A percentile compares a stretch with the other conserved stretches of the same genome.
These are phyloP conservation scores for Nowakowskiella sp. DNA, from an alignment of 192 early-diverging fungal genomes.

Conservation along the genomic window DNA sequence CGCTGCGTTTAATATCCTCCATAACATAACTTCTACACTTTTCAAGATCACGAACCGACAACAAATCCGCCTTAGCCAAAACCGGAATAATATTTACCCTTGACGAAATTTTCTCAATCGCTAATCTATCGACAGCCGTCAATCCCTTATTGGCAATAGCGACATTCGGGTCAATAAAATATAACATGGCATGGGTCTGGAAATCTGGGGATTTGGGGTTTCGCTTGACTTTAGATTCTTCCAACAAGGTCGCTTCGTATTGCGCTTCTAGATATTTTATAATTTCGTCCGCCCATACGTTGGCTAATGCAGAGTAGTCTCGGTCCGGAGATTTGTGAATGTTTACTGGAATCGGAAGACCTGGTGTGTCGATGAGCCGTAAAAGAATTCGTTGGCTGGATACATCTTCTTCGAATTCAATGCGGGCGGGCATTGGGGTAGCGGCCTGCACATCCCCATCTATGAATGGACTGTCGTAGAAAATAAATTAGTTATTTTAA, in stretches of 20 bases:
- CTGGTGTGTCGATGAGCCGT: constrained; percentile 44
- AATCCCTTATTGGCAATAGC: constrained; percentile 29
- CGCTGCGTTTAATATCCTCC: constrained; percentile 21
- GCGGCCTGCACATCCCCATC: constrained; percentile 25
- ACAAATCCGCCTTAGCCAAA: constrained; percentile 34
- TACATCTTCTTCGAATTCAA: constrained; percentile 29
- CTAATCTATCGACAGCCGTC: constrained; percentile 28
- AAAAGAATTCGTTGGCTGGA: constrained; percentile 27
- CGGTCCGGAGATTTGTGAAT: constrained; percentile 20
- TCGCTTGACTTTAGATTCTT: constrained; percentile 49
- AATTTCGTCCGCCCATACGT: constrained; percentile 15
- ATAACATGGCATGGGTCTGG: constrained; percentile 82
- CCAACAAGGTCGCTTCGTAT: constrained; percentile 36
- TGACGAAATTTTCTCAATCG: constrained; percentile 22
- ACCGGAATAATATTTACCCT: constrained; percentile 35
- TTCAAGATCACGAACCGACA: constrained; percentile 29
- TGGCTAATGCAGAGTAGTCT: constrained; percentile 3
- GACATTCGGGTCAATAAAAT: constrained; percentile 73
- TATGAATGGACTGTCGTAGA: too few relatives aligned
- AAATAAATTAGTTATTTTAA: too few relatives aligned
- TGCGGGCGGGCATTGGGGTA: constrained; percentile 25
- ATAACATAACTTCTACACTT: constrained; percentile 17
- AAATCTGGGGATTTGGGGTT: constrained; percentile 69
- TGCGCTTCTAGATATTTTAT: constrained; percentile 34
- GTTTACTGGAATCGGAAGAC: constrained; percentile 36